These are phyloP conservation scores for Aspergillus spinulosporus DNA, from an alignment of 2,329 filamentous ascomycete species.

Conservation along the genomic window DNA sequence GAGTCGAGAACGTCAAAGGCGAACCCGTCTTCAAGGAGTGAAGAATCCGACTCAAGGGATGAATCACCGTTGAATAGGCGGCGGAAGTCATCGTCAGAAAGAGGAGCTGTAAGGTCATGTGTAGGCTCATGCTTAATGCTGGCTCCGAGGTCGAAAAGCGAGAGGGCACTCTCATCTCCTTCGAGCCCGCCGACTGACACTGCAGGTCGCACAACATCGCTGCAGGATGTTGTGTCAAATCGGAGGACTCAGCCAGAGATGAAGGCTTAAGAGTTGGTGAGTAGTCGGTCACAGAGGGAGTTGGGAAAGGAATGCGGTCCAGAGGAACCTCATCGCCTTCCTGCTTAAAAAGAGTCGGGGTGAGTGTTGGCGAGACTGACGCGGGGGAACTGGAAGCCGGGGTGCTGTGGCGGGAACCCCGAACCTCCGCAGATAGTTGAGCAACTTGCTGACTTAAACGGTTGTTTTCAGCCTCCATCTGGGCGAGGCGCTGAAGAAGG, in stretches of 20 bases:
- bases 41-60: slow-evolving; percentile 70
- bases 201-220: slow-evolving; percentile 99
- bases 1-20: slow-evolving; percentile 65
- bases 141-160: slow-evolving; percentile 43
- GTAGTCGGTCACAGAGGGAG: slow-evolving; percentile 41
- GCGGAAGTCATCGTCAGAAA: slow-evolving; percentile 68
- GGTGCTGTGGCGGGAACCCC: slow-evolving; percentile 40
- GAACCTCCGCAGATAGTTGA: slow-evolving; percentile 50
- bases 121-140: slow-evolving; percentile 51
- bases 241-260: slow-evolving; percentile 63
- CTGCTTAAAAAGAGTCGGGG: slow-evolving; percentile 46
- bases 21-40: slow-evolving; percentile 74
- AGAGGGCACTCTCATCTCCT: slow-evolving; percentile 50
- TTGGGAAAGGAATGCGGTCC: slow-evolving; percentile 44
- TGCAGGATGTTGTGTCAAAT: slow-evolving; percentile 99
- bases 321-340: slow-evolving; percentile 45
- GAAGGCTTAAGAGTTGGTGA: slow-evolving; percentile 43
- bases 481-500: slow-evolving; percentile 63
- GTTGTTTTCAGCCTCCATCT: slow-evolving; percentile 58
- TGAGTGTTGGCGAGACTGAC: slow-evolving; percentile 41
- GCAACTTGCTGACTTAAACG: slow-evolving; percentile 53
- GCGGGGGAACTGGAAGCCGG: slow-evolving; percentile 39
- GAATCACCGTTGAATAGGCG: slow-evolving; percentile 62
- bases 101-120: slow-evolving; percentile 63
- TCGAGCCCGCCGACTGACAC: slow-evolving; percentile 82